phyloP scores from a whole-genome alignment of 140 eudicot genomes.

The Ambrosia hybrid region DNA sequence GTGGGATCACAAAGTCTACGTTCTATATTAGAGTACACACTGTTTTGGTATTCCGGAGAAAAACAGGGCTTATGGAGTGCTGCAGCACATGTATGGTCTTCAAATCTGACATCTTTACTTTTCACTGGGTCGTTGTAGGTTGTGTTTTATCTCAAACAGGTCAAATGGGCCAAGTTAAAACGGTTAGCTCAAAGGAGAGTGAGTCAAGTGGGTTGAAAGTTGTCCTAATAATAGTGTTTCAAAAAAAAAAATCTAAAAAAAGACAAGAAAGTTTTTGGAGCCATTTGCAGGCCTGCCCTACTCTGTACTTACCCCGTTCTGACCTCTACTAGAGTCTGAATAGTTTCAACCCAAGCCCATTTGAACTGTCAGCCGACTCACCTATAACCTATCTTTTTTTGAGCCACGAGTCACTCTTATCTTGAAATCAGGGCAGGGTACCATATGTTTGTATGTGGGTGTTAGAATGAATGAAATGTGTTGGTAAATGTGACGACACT shows the following conservation, averaged over 20 bases:
- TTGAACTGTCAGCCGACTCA: too few species aligned
- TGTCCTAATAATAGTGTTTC: too few species aligned
- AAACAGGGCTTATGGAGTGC: slow-evolving; percentile 76
- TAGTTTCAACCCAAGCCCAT: too few species aligned
- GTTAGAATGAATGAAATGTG: too few species aligned
- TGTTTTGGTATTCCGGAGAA: slow-evolving; percentile 67
- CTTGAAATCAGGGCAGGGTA: too few species aligned
- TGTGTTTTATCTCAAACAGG: not conserved
- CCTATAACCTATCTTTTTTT: too few species aligned
- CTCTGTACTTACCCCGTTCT: too few species aligned
- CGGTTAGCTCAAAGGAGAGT: not conserved
- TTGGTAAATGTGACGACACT: too few species aligned
- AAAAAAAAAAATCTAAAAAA: not conserved
- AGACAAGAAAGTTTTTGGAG: not conserved
- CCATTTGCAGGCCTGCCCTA: too few species aligned
- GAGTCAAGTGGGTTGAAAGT: not conserved
- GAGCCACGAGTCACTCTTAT: too few species aligned
- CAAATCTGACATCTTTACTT: not conserved
- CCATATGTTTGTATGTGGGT: too few species aligned
- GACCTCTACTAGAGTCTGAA: too few species aligned
- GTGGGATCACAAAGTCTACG: slow-evolving; percentile 48
- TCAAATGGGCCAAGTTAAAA: not conserved
- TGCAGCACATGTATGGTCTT: slow-evolving; percentile 80
- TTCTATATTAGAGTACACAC: slow-evolving; percentile 48
- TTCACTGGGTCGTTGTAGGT: not conserved